A percentile compares a stretch with the other conserved stretches of the same genome.
phyloP scores from a whole-genome alignment of 2,329 filamentous ascomycete species.

The Didymella pinodella region DNA sequence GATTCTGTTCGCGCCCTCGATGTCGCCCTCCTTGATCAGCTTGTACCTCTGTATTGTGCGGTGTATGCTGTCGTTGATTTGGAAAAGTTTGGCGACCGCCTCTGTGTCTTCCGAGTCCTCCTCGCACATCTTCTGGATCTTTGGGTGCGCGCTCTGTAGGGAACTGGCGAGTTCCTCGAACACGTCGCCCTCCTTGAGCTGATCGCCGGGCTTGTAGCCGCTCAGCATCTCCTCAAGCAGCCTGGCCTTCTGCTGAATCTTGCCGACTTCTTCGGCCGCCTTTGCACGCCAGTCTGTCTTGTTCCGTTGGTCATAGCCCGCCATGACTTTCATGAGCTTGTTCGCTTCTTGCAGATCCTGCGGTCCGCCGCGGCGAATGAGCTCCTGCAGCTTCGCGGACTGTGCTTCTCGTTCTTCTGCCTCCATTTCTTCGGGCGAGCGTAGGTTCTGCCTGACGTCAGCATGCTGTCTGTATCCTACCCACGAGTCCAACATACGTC shows the following conservation, averaged over 20 bases:
- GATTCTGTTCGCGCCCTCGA: constrained; percentile 82
- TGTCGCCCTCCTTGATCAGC: constrained; percentile 92
- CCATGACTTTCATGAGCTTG: constrained; percentile 98
- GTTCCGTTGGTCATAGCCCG: constrained; percentile 90
- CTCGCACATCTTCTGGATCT: constrained; percentile 99
- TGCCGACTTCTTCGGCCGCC: constrained; percentile 91
- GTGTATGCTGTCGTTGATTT: constrained; percentile 99
- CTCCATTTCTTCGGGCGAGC: constrained; percentile 98
- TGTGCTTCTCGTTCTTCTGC: constrained; percentile 94
- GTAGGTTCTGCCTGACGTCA: constrained; percentile 73
- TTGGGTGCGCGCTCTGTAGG: constrained; percentile 91
- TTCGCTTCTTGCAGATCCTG: constrained; percentile 97
- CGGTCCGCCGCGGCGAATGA: constrained; percentile 89
- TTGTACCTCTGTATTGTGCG: constrained; percentile 95
- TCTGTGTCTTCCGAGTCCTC: constrained; percentile 97
- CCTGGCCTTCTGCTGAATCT: constrained; percentile 94
- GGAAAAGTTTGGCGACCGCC: constrained; percentile 91
- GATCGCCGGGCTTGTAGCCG: constrained; percentile 81
- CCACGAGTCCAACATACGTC: constrained; percentile 71
- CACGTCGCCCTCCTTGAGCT: constrained; percentile 73
- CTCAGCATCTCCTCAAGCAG: constrained; percentile 92
- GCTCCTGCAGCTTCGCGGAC: constrained; percentile 96
- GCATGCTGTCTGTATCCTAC: constrained; percentile 9
- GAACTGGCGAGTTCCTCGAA: constrained; percentile 86
- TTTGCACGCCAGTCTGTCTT: constrained; percentile 99